Base-by-base conservation (phyloP, 1,284 basidiomycete species). In the Farysia itapuensis region DNA sequence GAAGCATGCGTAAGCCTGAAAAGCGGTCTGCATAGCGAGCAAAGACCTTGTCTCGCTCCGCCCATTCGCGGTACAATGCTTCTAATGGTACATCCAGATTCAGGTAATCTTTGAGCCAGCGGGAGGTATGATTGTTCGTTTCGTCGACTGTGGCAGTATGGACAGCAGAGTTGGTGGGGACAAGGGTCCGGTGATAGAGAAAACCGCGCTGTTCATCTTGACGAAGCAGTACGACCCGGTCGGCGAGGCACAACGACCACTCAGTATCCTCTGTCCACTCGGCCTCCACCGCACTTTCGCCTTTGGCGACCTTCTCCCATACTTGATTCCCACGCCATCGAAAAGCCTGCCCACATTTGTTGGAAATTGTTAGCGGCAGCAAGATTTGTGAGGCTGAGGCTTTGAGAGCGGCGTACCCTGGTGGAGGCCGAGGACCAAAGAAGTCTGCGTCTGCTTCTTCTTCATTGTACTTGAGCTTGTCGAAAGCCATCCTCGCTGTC, bases 81-180 rank as follows among this genome's bases (percentile, higher is more conserved):
- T 81, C 78, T 11, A 93, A 81, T 64, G 90, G 87, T 5, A 88
- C 79, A 35, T 87, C 82, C 2, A 98, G 82, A 67, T 93, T 89
- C 73, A 98, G 94, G 77, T 98, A 97, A 75, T 91, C 86, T 18
- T 81, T 81, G 14, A 98, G 77, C 86, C 90, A 94, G 1, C 75
- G 64, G 23, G 86, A 74, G 0, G 91, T 95, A n/a, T 64, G 50
- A 7, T 15, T 2, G 14, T 43, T 41, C 1, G 25, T 20, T 3
- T 22, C n/a, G 16, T 39, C 34, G 19, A n/a, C 7, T 16, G 14
- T 4, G 29, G 16, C 19, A 5, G 20, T 21, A 4, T 25, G 30
- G 11, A n/a, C 16, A 8, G 32, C 19, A n/a, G 29, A 9, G 8
- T 42, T 30, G 4, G 53, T 21, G 13, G 51, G 63, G 2, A 61